Evolutionary conservation across 202 grass and related monocot species (phyloP), one percentile per base, ranked within the genome.

Genomic region (Hordeum pubiflorum): DNA sequence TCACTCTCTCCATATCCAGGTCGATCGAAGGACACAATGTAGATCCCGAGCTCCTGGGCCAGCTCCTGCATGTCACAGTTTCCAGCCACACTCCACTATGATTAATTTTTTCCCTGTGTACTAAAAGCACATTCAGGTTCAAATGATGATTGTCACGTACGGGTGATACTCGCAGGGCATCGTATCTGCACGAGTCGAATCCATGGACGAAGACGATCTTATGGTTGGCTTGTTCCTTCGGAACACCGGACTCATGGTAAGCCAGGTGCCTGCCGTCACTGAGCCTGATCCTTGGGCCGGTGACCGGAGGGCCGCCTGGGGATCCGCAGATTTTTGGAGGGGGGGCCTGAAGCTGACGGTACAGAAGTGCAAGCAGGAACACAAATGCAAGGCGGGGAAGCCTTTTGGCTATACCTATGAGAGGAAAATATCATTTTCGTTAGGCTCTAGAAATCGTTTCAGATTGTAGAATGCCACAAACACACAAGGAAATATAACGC

Each of bases 1-100:
- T 97, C 94, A 23, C 94, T 97, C 94, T 97, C 94, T 24, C 88
- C 94, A 3, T 97, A 97, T 58, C 94, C 94, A 63, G 94, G 91
- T 4, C 94, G 91, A 50, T 97, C 94, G 9, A 97, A 97, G 50
- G 91, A 93, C 5, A 94, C 6, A 27, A 92, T 34, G 62, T 87
- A 97, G 84, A 97, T 75, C 18, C 89, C 90, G 10, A 91, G 61
- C 89, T 97, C 94, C 48, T 86, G 67, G 4, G 83, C 70, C 34
- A 94, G 61, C 86, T 92, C 91, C 91, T 97, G 72, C 36, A 24
- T 31, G 41, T 3, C 67, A 46, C 57, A 76, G 9, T 55, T 71
- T 54, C 15, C 15, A 82, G 32, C 72, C 4, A 32, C 63, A 6
- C 14, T 58, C 7, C 52, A 5, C 3, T 46, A 63, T 31, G 8